Conservation (phyloP, 306 rosid genomes). For the Vigna nakashimae region DNA sequence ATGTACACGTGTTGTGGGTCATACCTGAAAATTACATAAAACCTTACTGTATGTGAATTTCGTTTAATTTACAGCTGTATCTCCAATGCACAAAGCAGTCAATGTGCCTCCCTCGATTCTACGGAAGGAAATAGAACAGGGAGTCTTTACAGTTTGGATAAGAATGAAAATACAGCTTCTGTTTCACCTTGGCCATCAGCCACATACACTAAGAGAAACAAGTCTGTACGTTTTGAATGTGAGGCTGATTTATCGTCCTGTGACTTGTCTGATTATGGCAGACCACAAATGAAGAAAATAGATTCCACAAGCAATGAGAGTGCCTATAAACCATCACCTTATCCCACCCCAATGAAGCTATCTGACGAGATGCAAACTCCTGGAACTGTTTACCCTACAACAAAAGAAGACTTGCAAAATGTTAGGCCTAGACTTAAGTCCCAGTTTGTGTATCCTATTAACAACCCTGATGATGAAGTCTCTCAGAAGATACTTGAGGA, state of each 20-base stretch:
- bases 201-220: conserved; percentile 51
- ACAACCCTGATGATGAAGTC: conserved; percentile 50
- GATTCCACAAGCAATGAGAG: conserved; percentile 55
- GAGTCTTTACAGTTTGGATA: conserved; percentile 22
- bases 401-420: conserved; percentile 49
- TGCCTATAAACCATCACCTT: conserved; percentile 56
- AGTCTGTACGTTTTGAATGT: conserved; percentile 75
- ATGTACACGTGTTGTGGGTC: conserved; percentile 4
- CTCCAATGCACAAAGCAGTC: conserved; percentile 42
- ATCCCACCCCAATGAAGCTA: conserved; percentile 79
- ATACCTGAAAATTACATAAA: conserved; percentile 26
- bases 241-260: conserved; percentile 55
- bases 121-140: conserved; percentile 35
- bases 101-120: conserved; percentile 29
- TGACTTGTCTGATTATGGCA: conserved; percentile 51
- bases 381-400: conserved; percentile 70
- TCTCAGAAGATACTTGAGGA: conserved; percentile 54
- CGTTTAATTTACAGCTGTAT: conserved; percentile 46
- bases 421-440: conserved; percentile 65
- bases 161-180: conserved; percentile 46
- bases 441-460: conserved; percentile 61
- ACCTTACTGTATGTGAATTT: conserved; percentile 9
- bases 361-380: conserved; percentile 88
- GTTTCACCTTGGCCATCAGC: conserved; percentile 47
- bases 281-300: conserved; percentile 44